phyloP scores from a whole-genome alignment of 2,329 filamentous ascomycete species.

The Hypoxylon sp. region DNA sequence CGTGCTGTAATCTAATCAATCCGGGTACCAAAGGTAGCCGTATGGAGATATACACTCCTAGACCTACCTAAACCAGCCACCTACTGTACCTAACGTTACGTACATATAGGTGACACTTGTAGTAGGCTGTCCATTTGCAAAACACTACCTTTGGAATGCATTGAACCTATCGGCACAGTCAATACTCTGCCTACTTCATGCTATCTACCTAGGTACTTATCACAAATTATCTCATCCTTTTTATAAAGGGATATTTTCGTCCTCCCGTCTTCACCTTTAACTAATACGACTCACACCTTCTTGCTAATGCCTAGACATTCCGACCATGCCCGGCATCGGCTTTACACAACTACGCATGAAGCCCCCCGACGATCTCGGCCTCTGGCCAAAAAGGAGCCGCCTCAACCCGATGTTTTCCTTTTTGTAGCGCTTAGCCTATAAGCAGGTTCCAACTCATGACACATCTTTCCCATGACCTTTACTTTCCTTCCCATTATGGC shows the following conservation, averaged over 20 bases:
- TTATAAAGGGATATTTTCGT: conserved; percentile 15
- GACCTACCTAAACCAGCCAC: conserved; percentile 33
- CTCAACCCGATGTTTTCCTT: conserved; percentile 40
- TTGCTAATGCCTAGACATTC: conserved; percentile 10
- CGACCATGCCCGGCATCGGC: conserved; percentile 26
- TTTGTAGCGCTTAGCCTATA: conserved; percentile 19
- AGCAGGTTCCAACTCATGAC: conserved; percentile 30
- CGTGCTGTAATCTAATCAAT: conserved; percentile 28
- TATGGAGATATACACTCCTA: conserved; percentile 30
- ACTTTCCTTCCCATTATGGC: conserved; percentile 15
- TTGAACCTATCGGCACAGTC: not conserved
- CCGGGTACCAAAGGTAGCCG: conserved; percentile 33
- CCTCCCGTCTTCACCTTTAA: not conserved
- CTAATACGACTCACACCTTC: not conserved
- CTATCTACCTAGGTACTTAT: too few species aligned
- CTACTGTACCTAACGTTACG: not conserved
- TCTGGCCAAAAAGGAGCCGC: conserved; percentile 27
- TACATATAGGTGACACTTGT: not conserved
- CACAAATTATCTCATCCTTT: not conserved
- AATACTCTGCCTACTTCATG: not conserved
- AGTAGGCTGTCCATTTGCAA: too few species aligned
- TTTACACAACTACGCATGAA: conserved; percentile 26
- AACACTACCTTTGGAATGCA: not conserved
- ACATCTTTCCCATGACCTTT: conserved; percentile 15
- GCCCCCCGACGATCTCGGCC: conserved; percentile 20